These are phyloP conservation scores for Annulohypoxylon stygium DNA, from an alignment of 495 filamentous ascomycete species.

Conservation along the genomic window DNA sequence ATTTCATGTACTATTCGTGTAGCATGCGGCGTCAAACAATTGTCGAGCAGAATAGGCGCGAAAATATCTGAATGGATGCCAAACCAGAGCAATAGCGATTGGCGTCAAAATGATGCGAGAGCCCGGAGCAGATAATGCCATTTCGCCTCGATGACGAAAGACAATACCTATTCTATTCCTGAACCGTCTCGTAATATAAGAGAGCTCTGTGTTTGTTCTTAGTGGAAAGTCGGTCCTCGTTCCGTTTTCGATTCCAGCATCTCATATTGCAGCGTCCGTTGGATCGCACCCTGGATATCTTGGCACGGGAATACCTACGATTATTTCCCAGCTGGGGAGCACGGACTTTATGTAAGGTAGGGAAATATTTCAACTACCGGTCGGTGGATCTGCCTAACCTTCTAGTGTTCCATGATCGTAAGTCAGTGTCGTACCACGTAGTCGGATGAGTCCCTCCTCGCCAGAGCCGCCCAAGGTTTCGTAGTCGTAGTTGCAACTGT, in stretches of 20 bases:
- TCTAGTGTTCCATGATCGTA: conserved; percentile 26
- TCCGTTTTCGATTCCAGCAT: conserved; percentile 40
- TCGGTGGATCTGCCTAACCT: conserved; percentile 29
- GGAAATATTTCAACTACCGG: conserved; percentile 40
- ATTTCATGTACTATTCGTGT: conserved; percentile 18
- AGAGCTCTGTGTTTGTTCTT: conserved; percentile 12
- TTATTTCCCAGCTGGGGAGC: conserved; percentile 35
- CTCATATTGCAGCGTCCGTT: conserved; percentile 40
- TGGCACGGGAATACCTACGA: conserved; percentile 44
- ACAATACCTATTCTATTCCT: conserved; percentile 2
- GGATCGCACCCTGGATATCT: conserved; percentile 45
- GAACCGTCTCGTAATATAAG: conserved; percentile 3
- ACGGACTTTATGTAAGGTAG: conserved; percentile 21
- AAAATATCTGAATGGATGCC: conserved; percentile 2
- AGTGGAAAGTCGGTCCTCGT: conserved; percentile 48
- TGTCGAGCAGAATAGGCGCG: conserved; percentile 21
- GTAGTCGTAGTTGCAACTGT: conserved; percentile 29
- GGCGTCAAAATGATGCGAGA: not conserved
- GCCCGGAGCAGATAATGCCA: conserved; percentile 11
- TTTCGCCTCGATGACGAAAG: conserved; percentile 15
- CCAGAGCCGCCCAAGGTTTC: conserved; percentile 32
- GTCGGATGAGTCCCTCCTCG: conserved; percentile 16
- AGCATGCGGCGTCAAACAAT: conserved; percentile 11
- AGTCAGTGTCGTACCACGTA: conserved; percentile 18
- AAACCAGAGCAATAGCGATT: not conserved